These are phyloP conservation scores for Logfia minima DNA, from an alignment of 129 eudicot species.

Conservation along the genomic window DNA sequence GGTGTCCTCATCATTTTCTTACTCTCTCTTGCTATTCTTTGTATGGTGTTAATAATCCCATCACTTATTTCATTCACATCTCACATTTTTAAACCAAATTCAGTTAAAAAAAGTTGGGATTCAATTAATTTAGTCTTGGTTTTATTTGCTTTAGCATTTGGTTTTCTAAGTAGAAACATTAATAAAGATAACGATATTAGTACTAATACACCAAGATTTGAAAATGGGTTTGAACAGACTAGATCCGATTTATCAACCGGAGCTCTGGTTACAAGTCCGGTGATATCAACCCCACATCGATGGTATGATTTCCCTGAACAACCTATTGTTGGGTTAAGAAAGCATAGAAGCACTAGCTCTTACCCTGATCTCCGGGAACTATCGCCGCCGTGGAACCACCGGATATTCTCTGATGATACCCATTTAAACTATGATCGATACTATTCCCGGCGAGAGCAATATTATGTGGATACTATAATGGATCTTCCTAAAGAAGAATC, in stretches of 20 bases:
- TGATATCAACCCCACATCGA: conserved; percentile 33
- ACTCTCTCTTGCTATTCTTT: conserved; percentile 52
- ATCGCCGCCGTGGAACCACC: conserved; percentile 34
- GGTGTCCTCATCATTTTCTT: conserved; percentile 57
- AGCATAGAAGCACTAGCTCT: conserved; percentile 56
- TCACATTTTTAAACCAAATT: conserved; percentile 55
- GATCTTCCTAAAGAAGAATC: conserved; percentile 28
- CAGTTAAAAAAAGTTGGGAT: conserved; percentile 78
- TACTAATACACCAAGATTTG: conserved; percentile 7
- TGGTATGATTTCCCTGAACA: conserved; percentile 60
- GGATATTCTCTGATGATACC: conserved; percentile 61
- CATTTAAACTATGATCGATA: conserved; percentile 41
- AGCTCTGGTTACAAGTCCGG: conserved; percentile 36
- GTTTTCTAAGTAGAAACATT: conserved; percentile 64
- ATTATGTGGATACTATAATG: conserved; percentile 40
- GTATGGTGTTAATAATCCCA: conserved; percentile 59
- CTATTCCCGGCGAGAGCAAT: conserved; percentile 40
- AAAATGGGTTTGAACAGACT: conserved; percentile 33
- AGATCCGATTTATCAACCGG: conserved; percentile 41
- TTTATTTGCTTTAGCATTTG: conserved; percentile 70
- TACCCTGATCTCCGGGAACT: conserved; percentile 86
- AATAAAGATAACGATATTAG: conserved; percentile 30
- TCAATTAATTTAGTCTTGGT: conserved; percentile 70
- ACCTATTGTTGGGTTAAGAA: conserved; percentile 45
- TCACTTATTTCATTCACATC: conserved; percentile 44